Evolutionary conservation across 2,329 filamentous ascomycete genomes (phyloP).

Genomic region (Fusarium buharicum): DNA sequence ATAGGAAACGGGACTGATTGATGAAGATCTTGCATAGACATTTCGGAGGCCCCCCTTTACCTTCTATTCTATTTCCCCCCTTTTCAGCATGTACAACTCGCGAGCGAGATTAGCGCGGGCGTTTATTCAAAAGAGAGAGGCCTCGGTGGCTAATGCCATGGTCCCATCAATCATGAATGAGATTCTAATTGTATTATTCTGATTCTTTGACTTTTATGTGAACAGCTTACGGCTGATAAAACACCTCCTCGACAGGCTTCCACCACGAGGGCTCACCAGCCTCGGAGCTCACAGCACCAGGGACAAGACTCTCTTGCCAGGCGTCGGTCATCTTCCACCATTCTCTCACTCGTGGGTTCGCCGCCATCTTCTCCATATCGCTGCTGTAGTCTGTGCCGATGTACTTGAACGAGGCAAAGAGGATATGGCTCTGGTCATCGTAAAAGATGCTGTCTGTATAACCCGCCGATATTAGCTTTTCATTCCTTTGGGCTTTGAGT

Average conservation of each 20-base stretch:
- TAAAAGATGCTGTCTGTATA: slow-evolving; percentile 78
- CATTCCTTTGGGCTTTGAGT: neutral
- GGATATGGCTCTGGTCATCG: slow-evolving; percentile 68
- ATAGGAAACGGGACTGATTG: slow-evolving; percentile 26
- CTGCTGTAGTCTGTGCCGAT: slow-evolving; percentile 76
- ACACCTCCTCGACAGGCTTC: slow-evolving; percentile 75
- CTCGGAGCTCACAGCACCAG: slow-evolving; percentile 67
- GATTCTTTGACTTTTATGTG: neutral
- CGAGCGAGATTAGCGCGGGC: slow-evolving; percentile 47
- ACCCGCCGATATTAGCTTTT: neutral
- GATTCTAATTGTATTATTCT: neutral
- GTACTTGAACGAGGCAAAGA: slow-evolving; percentile 84
- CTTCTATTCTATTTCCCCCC: slow-evolving; percentile 37
- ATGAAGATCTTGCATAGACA: slow-evolving; percentile 45
- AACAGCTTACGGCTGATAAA: slow-evolving; percentile 63
- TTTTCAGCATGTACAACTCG: slow-evolving; percentile 45
- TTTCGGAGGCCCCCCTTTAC: slow-evolving; percentile 28
- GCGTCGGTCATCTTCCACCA: slow-evolving; percentile 86
- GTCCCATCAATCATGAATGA: slow-evolving; percentile 29
- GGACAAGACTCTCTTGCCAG: slow-evolving; percentile 74
- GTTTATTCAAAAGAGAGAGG: slow-evolving; percentile 42
- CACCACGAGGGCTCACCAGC: slow-evolving; percentile 73
- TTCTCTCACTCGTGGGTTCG: slow-evolving; percentile 76
- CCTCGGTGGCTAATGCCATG: slow-evolving; percentile 32
- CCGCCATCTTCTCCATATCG: slow-evolving; percentile 81